A percentile compares a stretch with the other conserved stretches of the same genome.
Conservation (phyloP, 768 basidiomycete genomes). For the Auricularia heimuer region DNA sequence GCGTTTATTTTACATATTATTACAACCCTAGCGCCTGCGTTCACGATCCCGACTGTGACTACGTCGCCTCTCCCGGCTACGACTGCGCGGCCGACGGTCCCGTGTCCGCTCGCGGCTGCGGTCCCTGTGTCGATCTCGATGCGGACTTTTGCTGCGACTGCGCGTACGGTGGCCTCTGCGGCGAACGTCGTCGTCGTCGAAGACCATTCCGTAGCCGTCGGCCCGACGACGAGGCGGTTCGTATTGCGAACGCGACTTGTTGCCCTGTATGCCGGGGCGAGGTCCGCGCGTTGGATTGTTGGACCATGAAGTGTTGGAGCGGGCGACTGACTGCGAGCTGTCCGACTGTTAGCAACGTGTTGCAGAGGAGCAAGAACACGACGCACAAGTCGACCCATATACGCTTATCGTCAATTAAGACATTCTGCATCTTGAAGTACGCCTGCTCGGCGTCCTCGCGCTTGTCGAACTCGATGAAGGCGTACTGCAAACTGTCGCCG, state of each 20-base stretch:
- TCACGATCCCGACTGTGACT: conserved; percentile 16
- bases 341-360: background rate
- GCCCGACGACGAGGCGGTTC: conserved; percentile 39
- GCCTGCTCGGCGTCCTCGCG: conserved; percentile 92
- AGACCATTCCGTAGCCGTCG: conserved; percentile 68
- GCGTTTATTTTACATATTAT: background rate
- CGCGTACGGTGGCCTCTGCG: conserved; percentile 29
- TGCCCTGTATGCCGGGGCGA: conserved; percentile 18
- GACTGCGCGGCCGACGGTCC: conserved; percentile 16
- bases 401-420: conserved; percentile 90
- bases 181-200: conserved; percentile 51
- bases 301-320: conserved; percentile 72
- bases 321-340: conserved; percentile 90
- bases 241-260: conserved; percentile 35
- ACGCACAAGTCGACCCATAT: conserved; percentile 90
- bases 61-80: conserved; percentile 15
- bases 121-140: conserved; percentile 18
- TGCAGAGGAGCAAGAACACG: conserved; percentile 26
- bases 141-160: conserved; percentile 45
- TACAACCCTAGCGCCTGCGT: conserved; percentile 21
- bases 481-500: conserved; percentile 94
- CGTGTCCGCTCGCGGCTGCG: conserved; percentile 18
- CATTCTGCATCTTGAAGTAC: conserved; percentile 99
- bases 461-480: conserved; percentile 97
- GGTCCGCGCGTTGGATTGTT: conserved; percentile 57